A percentile compares a stretch with the other conserved stretches of the same genome.
Evolutionary conservation across 805 yeast species (phyloP).

Genomic region (Sugiyamaella boreocaroliniensis): DNA sequence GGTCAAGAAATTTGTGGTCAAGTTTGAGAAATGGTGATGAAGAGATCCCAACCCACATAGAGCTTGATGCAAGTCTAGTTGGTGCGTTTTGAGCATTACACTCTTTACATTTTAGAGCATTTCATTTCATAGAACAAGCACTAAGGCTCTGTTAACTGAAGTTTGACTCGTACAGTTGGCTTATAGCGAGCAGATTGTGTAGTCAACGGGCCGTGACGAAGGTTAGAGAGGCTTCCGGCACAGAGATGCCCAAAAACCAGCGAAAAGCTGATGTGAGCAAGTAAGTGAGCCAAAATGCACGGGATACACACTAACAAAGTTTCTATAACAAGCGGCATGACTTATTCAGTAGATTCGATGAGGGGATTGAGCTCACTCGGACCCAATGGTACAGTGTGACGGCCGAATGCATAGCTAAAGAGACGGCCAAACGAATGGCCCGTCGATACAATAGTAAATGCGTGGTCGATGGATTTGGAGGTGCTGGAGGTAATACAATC

Average conservation of each 20-base stretch:
- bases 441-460: constrained; percentile 11
- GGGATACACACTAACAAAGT: neutral
- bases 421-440: constrained; percentile 25
- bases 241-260: too few relatives aligned
- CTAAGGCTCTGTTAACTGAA: too few relatives aligned
- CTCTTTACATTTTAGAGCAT: too few relatives aligned
- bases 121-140: too few relatives aligned
- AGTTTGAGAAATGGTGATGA: neutral
- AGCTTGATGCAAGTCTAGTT: too few relatives aligned
- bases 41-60: neutral
- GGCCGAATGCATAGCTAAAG: constrained; percentile 64
- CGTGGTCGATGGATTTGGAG: constrained; percentile 68
- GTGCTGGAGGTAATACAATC: constrained; percentile 82
- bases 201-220: too few relatives aligned
- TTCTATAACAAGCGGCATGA: constrained; percentile 40
- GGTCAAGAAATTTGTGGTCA: too few relatives aligned
- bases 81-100: too few relatives aligned
- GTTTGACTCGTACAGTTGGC: too few relatives aligned
- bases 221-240: too few relatives aligned
- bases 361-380: constrained; percentile 59
- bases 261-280: neutral
- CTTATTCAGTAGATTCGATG: constrained; percentile 57
- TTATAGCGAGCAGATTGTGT: too few relatives aligned
- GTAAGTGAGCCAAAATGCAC: neutral
- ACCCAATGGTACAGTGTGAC: constrained; percentile 88